Base-by-base conservation (phyloP, 495 filamentous ascomycete species). In the Aspergillus bridgeri region DNA sequence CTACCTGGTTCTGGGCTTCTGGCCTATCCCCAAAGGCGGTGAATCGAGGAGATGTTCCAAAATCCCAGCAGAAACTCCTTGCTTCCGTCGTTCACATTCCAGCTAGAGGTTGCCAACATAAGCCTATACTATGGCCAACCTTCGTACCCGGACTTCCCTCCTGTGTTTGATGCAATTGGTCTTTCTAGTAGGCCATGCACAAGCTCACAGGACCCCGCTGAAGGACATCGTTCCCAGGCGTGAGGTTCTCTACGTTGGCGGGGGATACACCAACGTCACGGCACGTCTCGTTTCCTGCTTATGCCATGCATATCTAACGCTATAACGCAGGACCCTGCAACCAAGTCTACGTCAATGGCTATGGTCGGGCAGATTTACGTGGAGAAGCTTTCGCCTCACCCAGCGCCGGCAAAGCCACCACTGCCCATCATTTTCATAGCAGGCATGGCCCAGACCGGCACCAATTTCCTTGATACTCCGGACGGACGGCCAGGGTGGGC, bases 401-500 rank as follows among this genome's bases (percentile, higher is more conserved):
- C 13, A 24, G 51, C 22, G 13, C 33, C 33, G 33, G 23, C 38
- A 48, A 45, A 42, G 11, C 47, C 69, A 54, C 15, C 58, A 51
- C 68, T 63, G 52, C 80, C 79, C 1, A 58, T 82, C 19, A 57
- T 83, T 43, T 73, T 82, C 45, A 70, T 80, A 38, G 75, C 79
- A 27, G 80, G 77, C 9, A 68, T 60, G n/a, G 71, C 65, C 15
- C 72, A 79, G 43, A 76, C 74, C 2, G 77, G 74, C 21, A 67
- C 69, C 74, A 76, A 79, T 54, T 83, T 73, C 69, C 65, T 80
- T 38, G 72, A 75, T 25, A 83, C 78, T 42, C 78, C 81, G 13
- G 80, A 84, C 50, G 73, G 73, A 13, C 62, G 69, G 2, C 64
- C 63, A n/a, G 81, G 79, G 46, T 83, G 81, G 81, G 79, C 77